Base-by-base conservation (phyloP, 1,139 yeast genomes). In the Scheffersomyces illinoinensis region DNA sequence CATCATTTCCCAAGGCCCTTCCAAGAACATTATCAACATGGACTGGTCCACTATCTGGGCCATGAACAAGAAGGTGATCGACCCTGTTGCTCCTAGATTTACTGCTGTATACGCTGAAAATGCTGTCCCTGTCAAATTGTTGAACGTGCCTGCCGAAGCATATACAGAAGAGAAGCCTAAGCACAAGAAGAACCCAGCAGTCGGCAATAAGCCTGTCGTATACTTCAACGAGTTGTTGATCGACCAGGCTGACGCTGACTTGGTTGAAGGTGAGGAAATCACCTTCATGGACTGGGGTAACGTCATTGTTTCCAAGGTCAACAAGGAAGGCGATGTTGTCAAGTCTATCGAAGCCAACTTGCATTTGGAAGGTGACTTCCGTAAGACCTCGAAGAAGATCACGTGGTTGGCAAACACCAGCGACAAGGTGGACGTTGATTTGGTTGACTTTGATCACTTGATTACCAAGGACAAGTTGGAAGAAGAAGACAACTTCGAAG, bases 201-300 rank as follows among this genome's bases (percentile, higher is more conserved):
- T 95, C 64, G 99, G 99, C 66, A 80, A 76, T 68, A 95, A 95
- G 85, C 85, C 87, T 71, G 93, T 93, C 56, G 77, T 90, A 66
- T 90, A 78, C 75, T 78, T 86, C 66, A 81, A 87, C 62, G 78
- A 85, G 59, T 82, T 90, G 55, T 78, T 92, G 69, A 84, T 95
- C 70, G 98, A 93, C 72, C 97, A 91, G 78, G 96, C 83, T 47
- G 99, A 95, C 77, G 98, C 98, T 58, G 84, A 81, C 61, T 79
- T 91, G 62, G 87, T 80, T 55, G 89, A 85, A 59, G 84, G 82
- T 60, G 98, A 95, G 78, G 98, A 95, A 80, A 84, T 93, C 62
- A 95, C 98, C 51, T 85, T 95, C 71, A 95, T 95, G 99, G 98
- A 95, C 79, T 95, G 99, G 99, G 98, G 98, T 84, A 95, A 95